Conservation (phyloP, 352 stramenopile species). For the Aphanomyces astaci region DNA sequence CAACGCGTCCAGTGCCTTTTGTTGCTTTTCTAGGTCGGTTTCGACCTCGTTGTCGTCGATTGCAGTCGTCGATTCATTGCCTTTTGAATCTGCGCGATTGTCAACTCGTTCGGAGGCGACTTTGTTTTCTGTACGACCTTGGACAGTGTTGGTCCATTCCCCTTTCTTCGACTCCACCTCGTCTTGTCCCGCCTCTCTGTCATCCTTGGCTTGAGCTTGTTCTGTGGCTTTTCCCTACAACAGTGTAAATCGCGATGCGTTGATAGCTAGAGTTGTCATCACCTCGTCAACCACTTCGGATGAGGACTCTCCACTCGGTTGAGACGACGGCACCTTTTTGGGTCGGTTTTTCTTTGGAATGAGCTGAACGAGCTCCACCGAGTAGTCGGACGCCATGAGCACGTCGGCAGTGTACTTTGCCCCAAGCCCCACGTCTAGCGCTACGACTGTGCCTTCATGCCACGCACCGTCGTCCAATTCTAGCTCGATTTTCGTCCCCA, state of each 20-base stretch:
- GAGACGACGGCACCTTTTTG: background rate
- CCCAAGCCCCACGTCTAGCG: slow-evolving; percentile 50
- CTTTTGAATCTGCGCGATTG: background rate
- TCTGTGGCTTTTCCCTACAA: background rate
- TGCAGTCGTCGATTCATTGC: background rate
- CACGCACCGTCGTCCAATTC: slow-evolving; percentile 64
- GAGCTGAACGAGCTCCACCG: slow-evolving; percentile 60
- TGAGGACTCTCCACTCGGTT: background rate
- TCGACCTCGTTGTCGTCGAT: background rate
- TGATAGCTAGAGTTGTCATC: background rate
- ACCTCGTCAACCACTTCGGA: background rate
- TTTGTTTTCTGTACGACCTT: too few species aligned
- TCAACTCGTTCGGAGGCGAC: too few species aligned
- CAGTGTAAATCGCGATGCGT: background rate
- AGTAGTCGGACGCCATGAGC: slow-evolving; percentile 49
- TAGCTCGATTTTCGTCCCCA: slow-evolving; percentile 49
- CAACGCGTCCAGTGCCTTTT: slow-evolving; percentile 27
- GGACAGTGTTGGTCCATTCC: background rate
- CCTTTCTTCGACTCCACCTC: background rate
- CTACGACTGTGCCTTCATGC: slow-evolving; percentile 54
- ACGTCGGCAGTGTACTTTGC: slow-evolving; percentile 53
- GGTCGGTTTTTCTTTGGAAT: slow-evolving; percentile 26
- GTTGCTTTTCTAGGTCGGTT: slow-evolving; percentile 25
- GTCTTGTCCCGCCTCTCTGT: background rate
- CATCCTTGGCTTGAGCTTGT: background rate